Conservation (phyloP, 2,329 filamentous ascomycete genomes). For the Amphichorda felina region DNA sequence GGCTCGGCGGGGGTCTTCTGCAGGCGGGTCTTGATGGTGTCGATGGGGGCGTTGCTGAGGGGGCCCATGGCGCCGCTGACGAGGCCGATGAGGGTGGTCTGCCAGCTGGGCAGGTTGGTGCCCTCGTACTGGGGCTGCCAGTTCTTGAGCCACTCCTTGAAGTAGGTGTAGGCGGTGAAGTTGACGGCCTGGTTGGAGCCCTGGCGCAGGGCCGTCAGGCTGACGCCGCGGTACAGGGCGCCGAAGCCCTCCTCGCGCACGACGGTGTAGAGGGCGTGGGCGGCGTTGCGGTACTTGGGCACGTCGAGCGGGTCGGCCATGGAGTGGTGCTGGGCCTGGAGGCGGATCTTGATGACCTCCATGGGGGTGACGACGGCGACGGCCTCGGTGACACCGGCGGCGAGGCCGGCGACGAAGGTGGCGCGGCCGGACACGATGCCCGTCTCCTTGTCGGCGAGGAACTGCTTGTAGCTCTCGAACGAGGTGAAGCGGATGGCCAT, state of each 20-base stretch:
- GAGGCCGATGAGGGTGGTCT: conserved; percentile 84
- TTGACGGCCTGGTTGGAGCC: conserved; percentile 97
- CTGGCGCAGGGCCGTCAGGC: conserved; percentile 84
- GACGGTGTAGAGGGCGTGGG: conserved; percentile 73
- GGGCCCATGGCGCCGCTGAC: conserved; percentile 92
- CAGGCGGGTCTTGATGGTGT: conserved; percentile 95
- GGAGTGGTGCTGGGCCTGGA: conserved; percentile 95
- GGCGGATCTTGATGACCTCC: conserved; percentile 98
- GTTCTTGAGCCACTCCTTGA: conserved; percentile 67
- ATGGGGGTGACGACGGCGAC: conserved; percentile 95
- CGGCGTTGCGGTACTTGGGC: conserved; percentile 94
- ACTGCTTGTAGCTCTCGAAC: conserved; percentile 89
- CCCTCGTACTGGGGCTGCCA: conserved; percentile 59
- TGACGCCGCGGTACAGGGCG: conserved; percentile 86
- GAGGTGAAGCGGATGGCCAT: conserved; percentile 99
- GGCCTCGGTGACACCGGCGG: conserved; percentile 90
- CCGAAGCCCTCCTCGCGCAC: conserved; percentile 81
- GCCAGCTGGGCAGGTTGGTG: conserved; percentile 65
- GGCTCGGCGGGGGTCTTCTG: conserved; percentile 79
- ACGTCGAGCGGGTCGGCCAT: conserved; percentile 95
- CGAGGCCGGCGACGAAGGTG: conserved; percentile 69
- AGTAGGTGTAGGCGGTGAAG: conserved; percentile 94
- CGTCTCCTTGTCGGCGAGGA: conserved; percentile 56
- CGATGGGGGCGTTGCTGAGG: conserved; percentile 92
- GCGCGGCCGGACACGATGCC: conserved; percentile 57